A percentile compares a stretch with the other conserved stretches of the same genome.
Conservation (phyloP, 176 grass and related monocot genomes). For the Lolium multiflorum region DNA sequence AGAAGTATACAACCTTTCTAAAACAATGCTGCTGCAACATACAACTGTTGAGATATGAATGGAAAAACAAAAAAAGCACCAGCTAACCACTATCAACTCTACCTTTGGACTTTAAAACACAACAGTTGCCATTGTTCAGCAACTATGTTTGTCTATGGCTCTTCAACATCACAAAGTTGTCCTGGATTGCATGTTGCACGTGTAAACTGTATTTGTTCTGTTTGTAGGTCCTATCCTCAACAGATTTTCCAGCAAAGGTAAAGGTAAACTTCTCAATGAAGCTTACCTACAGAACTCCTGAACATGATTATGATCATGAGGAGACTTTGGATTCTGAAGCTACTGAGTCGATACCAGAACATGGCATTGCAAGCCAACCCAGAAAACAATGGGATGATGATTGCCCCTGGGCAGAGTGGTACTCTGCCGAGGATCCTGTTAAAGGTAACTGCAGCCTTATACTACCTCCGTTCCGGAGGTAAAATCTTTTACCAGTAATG, state of each 20-base stretch:
- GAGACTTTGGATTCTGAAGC: constrained; percentile 59
- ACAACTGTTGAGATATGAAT: neutral
- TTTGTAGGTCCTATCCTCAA: constrained; percentile 77
- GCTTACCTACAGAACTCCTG: constrained; percentile 88
- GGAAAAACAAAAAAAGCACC: neutral
- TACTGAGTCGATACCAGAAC: constrained; percentile 59
- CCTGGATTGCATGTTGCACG: constrained; percentile 29
- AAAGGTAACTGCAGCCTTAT: constrained; percentile 60
- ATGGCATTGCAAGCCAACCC: constrained; percentile 54
- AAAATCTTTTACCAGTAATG: neutral
- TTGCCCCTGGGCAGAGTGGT: constrained; percentile 98
- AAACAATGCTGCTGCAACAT: constrained; percentile 9
- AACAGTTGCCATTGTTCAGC: constrained; percentile 19
- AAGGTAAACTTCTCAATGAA: constrained; percentile 94
- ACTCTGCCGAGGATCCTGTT: constrained; percentile 97
- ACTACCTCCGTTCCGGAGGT: too few species aligned
- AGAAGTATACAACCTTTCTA: constrained; percentile 18
- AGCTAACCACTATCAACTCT: neutral
- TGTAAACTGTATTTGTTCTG: constrained; percentile 41
- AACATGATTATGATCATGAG: constrained; percentile 80
- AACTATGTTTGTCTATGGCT: constrained; percentile 24
- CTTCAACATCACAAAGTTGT: constrained; percentile 6
- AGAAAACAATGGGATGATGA: constrained; percentile 94
- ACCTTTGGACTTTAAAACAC: constrained; percentile 32
- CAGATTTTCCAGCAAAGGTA: constrained; percentile 79